Evolutionary conservation across 169 alveolate species (phyloP), one percentile per base, ranked within the genome.

Genomic region (Cryptosporidium andersoni): DNA sequence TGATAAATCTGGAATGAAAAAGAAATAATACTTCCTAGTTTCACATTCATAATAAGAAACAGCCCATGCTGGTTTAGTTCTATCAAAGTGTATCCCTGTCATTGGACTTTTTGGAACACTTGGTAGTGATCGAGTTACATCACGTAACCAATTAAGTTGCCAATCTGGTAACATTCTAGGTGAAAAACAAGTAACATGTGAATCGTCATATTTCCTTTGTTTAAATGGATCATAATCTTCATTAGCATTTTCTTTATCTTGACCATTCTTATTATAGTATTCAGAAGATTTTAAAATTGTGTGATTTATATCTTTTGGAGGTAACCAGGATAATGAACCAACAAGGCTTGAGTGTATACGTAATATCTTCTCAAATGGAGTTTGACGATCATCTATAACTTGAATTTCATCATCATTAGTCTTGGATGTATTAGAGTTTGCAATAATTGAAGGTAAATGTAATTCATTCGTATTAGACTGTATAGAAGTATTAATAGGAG

Each of bases 11-110:
- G 85, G 85, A 51, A 74, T 74, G 39, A 74, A 74, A 45, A 74
- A 74, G 85, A 74, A 74, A 47, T 74, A 74, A 51, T 74, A 74
- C 40, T 74, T 74, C 25, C 85, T 74, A 9, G 85, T 74, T 58
- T 74, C 85, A 14, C 85, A 74, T 16, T 74, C 85, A 74, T 74
- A 74, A 42, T 74, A 74, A 37, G 85, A 74, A 16, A 74, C 85
- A 25, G 85, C 85, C 85, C 85, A 74, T n/a, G 85, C 85, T 1
- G 85, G 85, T 42, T 74, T 74, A 3, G 85, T 74, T 45, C 85
- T 74, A n/a, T 74, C 85, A 74, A 74, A 74, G 63, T 74, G 85
- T 6, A 74, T 74, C 37, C 85, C 85, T 9, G 85, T 74, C 85
- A 74, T 74, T 58, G 85, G 85, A 40, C 85, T 74, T 43, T 74